Conservation (phyloP, 495 filamentous ascomycete species). For the Penicillium daleae region DNA sequence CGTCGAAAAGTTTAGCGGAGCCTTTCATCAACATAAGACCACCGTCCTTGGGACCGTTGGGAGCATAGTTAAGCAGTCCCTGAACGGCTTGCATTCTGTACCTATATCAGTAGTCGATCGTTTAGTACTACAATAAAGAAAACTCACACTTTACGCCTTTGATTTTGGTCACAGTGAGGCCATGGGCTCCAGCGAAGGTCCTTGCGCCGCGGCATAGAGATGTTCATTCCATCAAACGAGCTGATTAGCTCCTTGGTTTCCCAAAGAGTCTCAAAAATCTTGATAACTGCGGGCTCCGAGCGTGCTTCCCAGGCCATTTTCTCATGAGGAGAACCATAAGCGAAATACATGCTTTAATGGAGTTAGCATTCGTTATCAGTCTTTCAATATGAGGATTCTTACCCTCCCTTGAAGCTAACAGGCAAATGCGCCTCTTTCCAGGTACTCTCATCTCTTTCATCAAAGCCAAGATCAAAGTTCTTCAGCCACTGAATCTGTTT, state of each 20-base stretch:
- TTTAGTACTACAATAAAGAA: background rate
- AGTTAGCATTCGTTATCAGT: background rate
- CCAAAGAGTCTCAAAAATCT: background rate
- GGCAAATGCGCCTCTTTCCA: constrained; percentile 47
- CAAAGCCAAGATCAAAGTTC: constrained; percentile 38
- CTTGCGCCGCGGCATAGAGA: background rate
- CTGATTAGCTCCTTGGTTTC: background rate
- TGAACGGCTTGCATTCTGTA: background rate
- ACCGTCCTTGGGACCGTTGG: background rate
- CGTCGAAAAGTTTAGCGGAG: background rate
- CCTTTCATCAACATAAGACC: background rate
- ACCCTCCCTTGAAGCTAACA: constrained; percentile 41
- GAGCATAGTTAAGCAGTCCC: background rate
- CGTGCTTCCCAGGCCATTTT: constrained; percentile 32
- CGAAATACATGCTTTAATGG: constrained; percentile 33
- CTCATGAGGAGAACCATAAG: constrained; percentile 33
- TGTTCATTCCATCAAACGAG: background rate
- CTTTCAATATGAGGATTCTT: constrained; percentile 2
- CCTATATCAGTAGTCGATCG: background rate
- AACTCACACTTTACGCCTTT: background rate
- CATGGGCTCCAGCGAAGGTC: background rate
- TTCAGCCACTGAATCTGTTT: constrained; percentile 45
- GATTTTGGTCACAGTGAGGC: background rate
- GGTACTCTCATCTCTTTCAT: constrained; percentile 26
- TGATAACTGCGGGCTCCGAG: background rate